Percentiles rank a stretch among this genome's conserved stretches.
Evolutionary conservation across 306 rosid species (phyloP).

Genomic region (Citrullus colocynthis): DNA sequence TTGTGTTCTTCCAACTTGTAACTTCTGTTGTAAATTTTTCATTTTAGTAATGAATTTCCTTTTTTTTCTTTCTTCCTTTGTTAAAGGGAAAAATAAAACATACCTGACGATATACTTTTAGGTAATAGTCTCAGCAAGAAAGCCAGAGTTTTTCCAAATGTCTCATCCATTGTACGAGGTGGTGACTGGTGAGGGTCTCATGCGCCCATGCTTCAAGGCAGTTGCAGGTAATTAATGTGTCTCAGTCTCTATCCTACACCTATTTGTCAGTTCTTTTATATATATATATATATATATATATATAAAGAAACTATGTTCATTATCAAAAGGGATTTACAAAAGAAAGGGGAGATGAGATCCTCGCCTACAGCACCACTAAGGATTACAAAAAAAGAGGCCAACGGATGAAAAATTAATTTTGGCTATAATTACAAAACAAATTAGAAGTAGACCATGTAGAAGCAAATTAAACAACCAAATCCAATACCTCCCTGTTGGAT

Average conservation of each 20-base stretch:
- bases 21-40: not conserved
- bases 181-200: conserved; percentile 89
- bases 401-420: too few relatives aligned
- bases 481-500: not conserved
- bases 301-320: not conserved
- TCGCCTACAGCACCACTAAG: too few relatives aligned
- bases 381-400: too few relatives aligned
- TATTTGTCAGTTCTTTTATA: not conserved
- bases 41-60: not conserved
- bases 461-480: not conserved
- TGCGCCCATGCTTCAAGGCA: conserved; percentile 96
- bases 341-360: not conserved
- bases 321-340: not conserved
- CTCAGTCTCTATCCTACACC: not conserved
- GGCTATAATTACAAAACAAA: too few relatives aligned
- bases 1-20: not conserved
- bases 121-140: conserved; percentile 95
- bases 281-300: too few relatives aligned
- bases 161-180: conserved; percentile 96
- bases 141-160: conserved; percentile 93
- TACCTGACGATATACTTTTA: conserved; percentile 4
- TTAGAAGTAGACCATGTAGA: not conserved
- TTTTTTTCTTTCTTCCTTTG: not conserved
- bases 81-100: not conserved
- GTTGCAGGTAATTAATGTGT: conserved; percentile 44